Conservation (phyloP, 257 asterid genomes). For the Primulina huaijiensis region DNA sequence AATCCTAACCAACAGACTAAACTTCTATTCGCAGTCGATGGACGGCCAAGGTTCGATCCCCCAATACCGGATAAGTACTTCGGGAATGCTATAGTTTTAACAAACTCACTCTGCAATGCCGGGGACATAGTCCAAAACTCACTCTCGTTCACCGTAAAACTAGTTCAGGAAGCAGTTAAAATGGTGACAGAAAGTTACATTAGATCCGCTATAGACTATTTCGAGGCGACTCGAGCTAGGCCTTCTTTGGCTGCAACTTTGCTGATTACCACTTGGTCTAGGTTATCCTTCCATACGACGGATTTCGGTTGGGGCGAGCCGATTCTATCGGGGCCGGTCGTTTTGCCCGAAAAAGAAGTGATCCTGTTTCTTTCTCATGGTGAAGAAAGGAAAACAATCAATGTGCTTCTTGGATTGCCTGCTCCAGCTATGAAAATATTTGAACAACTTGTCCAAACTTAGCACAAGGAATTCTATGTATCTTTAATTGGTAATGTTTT, state of each 20-base stretch:
- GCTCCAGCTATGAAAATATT: constrained; percentile 75
- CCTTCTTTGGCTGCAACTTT: constrained; percentile 80
- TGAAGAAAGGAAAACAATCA: constrained; percentile 60
- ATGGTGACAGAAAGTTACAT: constrained; percentile 68
- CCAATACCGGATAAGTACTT: constrained; percentile 66
- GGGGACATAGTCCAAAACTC: constrained; percentile 57
- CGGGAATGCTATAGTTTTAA: constrained; percentile 79
- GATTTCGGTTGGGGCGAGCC: constrained; percentile 97
- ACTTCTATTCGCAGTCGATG: constrained; percentile 87
- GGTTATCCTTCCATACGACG: constrained; percentile 68
- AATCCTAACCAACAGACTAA: constrained; percentile 70
- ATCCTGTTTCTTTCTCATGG: constrained; percentile 79
- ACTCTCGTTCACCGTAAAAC: constrained; percentile 46
- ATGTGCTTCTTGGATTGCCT: constrained; percentile 89
- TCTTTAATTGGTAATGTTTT: neutral
- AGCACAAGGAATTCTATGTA: neutral
- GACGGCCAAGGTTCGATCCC: constrained; percentile 66
- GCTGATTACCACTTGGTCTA: constrained; percentile 82
- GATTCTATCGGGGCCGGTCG: constrained; percentile 65
- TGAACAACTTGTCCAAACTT: constrained; percentile 54
- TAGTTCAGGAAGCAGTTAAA: constrained; percentile 67
- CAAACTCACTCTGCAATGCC: constrained; percentile 59
- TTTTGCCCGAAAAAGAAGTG: constrained; percentile 80
- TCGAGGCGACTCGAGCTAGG: constrained; percentile 69
- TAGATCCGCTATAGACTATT: constrained; percentile 75